phyloP scores from a whole-genome alignment of 257 asterid genomes.

The Solanum rostratum region DNA sequence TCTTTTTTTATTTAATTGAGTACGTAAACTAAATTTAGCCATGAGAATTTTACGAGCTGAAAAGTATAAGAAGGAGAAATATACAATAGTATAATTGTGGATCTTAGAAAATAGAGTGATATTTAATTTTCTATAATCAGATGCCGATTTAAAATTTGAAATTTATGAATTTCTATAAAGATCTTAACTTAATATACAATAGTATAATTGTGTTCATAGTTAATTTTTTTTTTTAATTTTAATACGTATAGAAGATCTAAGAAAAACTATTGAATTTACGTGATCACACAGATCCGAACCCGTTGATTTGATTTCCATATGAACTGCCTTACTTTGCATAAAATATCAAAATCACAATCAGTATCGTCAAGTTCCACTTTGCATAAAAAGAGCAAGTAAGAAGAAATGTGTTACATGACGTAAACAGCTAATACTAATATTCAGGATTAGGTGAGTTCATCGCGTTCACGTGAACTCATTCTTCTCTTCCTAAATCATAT shows the following conservation, averaged over 20 bases:
- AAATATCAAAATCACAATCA: not conserved
- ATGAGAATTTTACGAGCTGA: not conserved
- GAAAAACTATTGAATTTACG: not conserved
- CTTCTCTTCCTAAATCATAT: too few species aligned
- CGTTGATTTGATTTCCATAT: not conserved
- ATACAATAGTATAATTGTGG: too few species aligned
- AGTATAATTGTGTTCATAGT: fast-evolving
- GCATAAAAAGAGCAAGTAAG: not conserved
- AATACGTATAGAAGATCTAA: not conserved
- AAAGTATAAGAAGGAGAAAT: too few species aligned
- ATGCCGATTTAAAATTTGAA: not conserved
- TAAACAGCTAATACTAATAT: not conserved
- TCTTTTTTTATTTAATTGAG: not conserved
- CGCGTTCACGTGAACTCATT: too few species aligned
- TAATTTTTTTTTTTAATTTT: not conserved
- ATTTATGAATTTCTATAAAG: not conserved
- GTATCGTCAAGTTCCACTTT: not conserved
- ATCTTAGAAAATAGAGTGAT: not conserved
- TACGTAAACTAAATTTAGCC: not conserved
- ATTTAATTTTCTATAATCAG: not conserved
- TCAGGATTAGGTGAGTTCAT: too few species aligned
- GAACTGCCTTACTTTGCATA: not conserved
- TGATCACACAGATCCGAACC: not conserved
- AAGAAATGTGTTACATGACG: not conserved
- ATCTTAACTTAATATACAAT: not conserved